Conservation (phyloP, 306 rosid species). For the Castanospermum australe region DNA sequence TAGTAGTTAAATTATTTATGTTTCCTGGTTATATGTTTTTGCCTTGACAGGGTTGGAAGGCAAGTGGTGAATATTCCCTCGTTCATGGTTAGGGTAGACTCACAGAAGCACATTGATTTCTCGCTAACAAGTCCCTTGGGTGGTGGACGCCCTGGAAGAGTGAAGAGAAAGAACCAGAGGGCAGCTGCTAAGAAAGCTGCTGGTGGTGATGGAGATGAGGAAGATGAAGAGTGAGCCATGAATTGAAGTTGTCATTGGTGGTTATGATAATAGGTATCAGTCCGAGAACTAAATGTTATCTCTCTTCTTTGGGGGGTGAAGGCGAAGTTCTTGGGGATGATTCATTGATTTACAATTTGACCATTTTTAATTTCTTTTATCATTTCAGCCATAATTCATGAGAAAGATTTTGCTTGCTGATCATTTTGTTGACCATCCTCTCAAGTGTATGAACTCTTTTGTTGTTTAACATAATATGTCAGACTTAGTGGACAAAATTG, state of each 20-base stretch:
- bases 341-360: not conserved
- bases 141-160: conserved; percentile 42
- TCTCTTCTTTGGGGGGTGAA: not conserved
- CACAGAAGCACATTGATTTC: conserved; percentile 42
- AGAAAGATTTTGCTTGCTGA: not conserved
- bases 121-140: conserved; percentile 39
- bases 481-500: too few relatives aligned
- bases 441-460: too few relatives aligned
- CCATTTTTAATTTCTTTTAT: not conserved
- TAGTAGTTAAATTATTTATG: not conserved
- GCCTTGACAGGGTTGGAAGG: conserved; percentile 24
- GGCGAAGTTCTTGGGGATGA: not conserved
- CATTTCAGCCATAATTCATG: not conserved
- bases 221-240: conserved; percentile 33
- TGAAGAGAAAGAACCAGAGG: conserved; percentile 38
- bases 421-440: not conserved
- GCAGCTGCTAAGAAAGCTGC: conserved; percentile 40
- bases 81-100: conserved; percentile 40
- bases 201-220: conserved; percentile 37
- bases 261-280: not conserved
- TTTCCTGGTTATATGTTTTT: not conserved
- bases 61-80: conserved; percentile 43
- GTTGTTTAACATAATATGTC: too few relatives aligned
- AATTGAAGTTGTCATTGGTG: not conserved
- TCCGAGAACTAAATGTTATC: not conserved